phyloP scores from a whole-genome alignment of 768 basidiomycete species.

The Mycena rosella region DNA sequence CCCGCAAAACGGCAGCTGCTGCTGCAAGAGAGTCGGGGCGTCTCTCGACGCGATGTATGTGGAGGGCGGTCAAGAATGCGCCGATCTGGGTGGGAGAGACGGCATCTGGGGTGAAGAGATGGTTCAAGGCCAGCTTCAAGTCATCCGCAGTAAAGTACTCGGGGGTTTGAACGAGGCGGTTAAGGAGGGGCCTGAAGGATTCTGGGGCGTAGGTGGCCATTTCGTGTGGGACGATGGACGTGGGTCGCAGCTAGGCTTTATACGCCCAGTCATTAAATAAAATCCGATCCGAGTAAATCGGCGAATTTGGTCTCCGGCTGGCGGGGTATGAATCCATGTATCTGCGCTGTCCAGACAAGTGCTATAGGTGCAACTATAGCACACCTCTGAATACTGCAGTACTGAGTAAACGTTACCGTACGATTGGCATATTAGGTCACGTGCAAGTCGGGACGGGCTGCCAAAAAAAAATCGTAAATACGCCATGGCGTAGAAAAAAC shows the following conservation, averaged over 20 bases:
- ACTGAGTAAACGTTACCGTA: too few species aligned
- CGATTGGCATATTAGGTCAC: too few species aligned
- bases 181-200: conserved; percentile 82
- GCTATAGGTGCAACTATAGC: too few species aligned
- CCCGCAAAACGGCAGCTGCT: conserved; percentile 80
- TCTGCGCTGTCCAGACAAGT: too few species aligned
- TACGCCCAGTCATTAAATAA: too few species aligned
- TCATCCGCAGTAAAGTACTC: conserved; percentile 86
- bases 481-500: too few species aligned
- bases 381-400: too few species aligned
- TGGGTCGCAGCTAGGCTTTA: neutral
- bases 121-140: conserved; percentile 77
- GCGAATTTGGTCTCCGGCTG: too few species aligned
- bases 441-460: too few species aligned
- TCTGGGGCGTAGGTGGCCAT: conserved; percentile 40
- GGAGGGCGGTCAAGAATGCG: conserved; percentile 89
- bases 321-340: too few species aligned
- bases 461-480: too few species aligned
- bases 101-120: conserved; percentile 75
- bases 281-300: too few species aligned
- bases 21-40: conserved; percentile 83
- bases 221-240: neutral
- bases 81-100: conserved; percentile 84
- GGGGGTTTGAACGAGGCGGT: conserved; percentile 83
- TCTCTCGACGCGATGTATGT: conserved; percentile 82